Conservation (phyloP, 2,329 filamentous ascomycete genomes). For the Diaporthe helianthi region DNA sequence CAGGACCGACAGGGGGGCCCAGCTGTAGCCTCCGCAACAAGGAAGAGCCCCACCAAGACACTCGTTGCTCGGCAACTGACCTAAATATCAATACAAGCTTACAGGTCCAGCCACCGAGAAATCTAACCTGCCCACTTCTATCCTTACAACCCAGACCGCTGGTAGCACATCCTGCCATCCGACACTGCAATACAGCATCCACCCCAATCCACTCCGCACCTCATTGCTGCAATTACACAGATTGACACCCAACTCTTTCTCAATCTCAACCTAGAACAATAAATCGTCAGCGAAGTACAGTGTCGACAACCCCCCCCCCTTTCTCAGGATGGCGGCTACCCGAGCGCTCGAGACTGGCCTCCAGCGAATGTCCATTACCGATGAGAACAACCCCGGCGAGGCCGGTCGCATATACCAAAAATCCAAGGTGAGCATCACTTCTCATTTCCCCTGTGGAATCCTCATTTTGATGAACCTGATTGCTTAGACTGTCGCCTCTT, state of each 20-base stretch:
- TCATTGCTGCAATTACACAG: neutral
- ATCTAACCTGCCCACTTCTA: slow-evolving; percentile 20
- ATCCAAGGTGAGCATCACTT: slow-evolving; percentile 68
- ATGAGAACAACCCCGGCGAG: slow-evolving; percentile 77
- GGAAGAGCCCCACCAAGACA: neutral
- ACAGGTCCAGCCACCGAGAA: slow-evolving; percentile 17
- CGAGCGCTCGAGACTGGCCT: slow-evolving; percentile 85
- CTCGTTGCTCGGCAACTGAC: slow-evolving; percentile 28
- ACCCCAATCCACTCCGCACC: neutral
- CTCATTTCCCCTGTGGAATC: neutral
- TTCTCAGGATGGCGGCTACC: slow-evolving; percentile 66
- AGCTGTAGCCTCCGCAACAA: slow-evolving; percentile 14
- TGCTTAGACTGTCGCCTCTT: slow-evolving; percentile 49
- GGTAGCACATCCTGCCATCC: slow-evolving; percentile 5
- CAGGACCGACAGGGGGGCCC: neutral
- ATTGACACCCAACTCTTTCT: neutral
- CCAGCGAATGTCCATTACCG: slow-evolving; percentile 87
- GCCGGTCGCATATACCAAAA: slow-evolving; percentile 68
- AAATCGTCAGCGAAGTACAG: slow-evolving; percentile 5
- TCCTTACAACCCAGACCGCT: slow-evolving; percentile 3
- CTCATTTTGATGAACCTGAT: slow-evolving; percentile 42
- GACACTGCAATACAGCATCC: neutral
- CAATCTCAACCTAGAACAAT: neutral
- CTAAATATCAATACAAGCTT: slow-evolving; percentile 24
- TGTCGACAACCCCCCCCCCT: slow-evolving; percentile 1